Percentiles rank a stretch among this genome's conserved stretches.
These are phyloP conservation scores for Corinectria fuckeliana DNA, from an alignment of 2,329 filamentous ascomycete species.

Conservation along the genomic window DNA sequence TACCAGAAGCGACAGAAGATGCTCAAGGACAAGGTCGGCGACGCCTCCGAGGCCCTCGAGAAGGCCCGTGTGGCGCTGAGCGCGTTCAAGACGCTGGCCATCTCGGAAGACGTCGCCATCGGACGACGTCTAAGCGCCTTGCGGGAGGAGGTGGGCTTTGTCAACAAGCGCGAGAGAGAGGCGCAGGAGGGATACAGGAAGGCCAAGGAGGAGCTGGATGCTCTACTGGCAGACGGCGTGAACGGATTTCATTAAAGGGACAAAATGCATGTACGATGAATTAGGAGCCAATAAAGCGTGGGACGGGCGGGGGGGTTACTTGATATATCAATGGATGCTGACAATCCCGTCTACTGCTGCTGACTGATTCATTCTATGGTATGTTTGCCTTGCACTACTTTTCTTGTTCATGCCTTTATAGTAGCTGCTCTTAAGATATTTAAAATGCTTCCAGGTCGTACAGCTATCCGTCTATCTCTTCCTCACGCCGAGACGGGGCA, in stretches of 20 bases:
- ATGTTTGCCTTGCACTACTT: not conserved
- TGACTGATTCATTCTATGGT: not conserved
- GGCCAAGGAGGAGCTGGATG: conserved; percentile 78
- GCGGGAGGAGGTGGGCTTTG: conserved; percentile 81
- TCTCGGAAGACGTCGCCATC: conserved; percentile 81
- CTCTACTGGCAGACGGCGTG: conserved; percentile 50
- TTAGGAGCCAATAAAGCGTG: conserved; percentile 24
- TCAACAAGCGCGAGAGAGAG: conserved; percentile 84
- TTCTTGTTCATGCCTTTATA: not conserved
- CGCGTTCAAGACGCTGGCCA: conserved; percentile 76
- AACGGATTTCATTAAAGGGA: conserved; percentile 48
- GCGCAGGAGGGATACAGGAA: conserved; percentile 85
- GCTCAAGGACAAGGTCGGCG: conserved; percentile 78
- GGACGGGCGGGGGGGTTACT: conserved; percentile 7
- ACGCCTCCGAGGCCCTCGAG: conserved; percentile 76
- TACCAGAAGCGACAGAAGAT: conserved; percentile 87
- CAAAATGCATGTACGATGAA: conserved; percentile 31
- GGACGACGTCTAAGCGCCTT: conserved; percentile 73
- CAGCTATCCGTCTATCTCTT: conserved; percentile 41
- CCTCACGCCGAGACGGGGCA: conserved; percentile 58
- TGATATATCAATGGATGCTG: conserved; percentile 9
- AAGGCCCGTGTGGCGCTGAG: conserved; percentile 76
- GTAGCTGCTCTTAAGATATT: not conserved
- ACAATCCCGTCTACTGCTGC: conserved; percentile 7
- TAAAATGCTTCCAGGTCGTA: not conserved